Evolutionary conservation across 2,329 filamentous ascomycete genomes (phyloP).

Genomic region (Aspergillus alliaceus): DNA sequence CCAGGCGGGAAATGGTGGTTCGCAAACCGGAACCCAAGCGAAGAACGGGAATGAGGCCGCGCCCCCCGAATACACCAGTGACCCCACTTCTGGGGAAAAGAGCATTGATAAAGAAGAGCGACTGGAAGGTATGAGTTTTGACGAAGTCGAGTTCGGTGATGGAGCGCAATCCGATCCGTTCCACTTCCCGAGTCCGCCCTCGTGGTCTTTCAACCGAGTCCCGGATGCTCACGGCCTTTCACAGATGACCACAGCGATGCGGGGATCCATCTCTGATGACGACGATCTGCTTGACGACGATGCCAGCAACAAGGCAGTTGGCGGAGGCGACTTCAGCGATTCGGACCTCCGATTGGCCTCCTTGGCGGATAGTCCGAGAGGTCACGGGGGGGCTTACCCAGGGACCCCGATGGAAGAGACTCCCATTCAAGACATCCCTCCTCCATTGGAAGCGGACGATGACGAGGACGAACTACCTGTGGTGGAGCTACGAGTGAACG

Average conservation of each 20-base stretch:
- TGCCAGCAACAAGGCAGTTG: slow-evolving; percentile 42
- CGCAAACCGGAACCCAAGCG: slow-evolving; percentile 41
- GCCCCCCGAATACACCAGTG: slow-evolving; percentile 33
- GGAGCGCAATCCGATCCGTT: slow-evolving; percentile 24
- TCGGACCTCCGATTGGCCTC: slow-evolving; percentile 32
- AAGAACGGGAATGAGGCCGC: slow-evolving; percentile 32
- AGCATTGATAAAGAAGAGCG: slow-evolving; percentile 21
- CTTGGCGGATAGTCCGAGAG: slow-evolving; percentile 27
- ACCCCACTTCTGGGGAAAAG: slow-evolving; percentile 23
- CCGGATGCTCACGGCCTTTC: slow-evolving; percentile 29
- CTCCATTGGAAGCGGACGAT: slow-evolving; percentile 30
- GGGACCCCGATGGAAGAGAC: slow-evolving; percentile 28
- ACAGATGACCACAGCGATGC: slow-evolving; percentile 28
- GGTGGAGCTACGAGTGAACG: slow-evolving; percentile 40
- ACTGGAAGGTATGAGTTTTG: slow-evolving; percentile 36
- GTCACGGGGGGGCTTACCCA: slow-evolving; percentile 15
- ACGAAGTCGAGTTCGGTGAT: slow-evolving; percentile 29
- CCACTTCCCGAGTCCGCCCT: slow-evolving; percentile 26
- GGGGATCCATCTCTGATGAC: slow-evolving; percentile 30
- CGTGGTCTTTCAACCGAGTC: slow-evolving; percentile 40
- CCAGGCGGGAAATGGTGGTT: slow-evolving; percentile 65
- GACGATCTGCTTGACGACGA: slow-evolving; percentile 38
- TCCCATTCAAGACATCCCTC: slow-evolving; percentile 33
- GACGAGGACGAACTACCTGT: slow-evolving; percentile 40
- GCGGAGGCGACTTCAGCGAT: slow-evolving; percentile 36